Conservation (phyloP, 2,329 filamentous ascomycete species). For the Botryotinia calthae region DNA sequence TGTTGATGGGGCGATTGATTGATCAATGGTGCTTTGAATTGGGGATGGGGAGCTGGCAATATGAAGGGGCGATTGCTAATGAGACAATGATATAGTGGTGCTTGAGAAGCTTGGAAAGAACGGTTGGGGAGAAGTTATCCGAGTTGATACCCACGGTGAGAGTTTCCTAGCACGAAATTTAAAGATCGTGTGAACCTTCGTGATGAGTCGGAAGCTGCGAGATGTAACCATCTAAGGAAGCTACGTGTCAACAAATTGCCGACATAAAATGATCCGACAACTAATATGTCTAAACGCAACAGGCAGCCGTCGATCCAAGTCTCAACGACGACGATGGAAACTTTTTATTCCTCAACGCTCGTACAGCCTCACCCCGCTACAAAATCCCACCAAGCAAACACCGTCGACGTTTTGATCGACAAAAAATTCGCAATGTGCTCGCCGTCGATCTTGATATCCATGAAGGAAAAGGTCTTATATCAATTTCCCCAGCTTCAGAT, state of each 20-base stretch:
- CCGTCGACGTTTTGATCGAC: conserved; percentile 40
- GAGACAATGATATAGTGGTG: conserved; percentile 44
- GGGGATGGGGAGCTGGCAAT: background rate
- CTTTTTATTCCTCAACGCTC: conserved; percentile 44
- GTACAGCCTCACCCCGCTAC: conserved; percentile 42
- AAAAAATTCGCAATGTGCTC: conserved; percentile 30
- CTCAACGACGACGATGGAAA: conserved; percentile 41
- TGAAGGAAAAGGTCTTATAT: conserved; percentile 50
- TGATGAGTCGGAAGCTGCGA: background rate
- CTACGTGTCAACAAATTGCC: no score
- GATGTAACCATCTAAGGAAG: background rate
- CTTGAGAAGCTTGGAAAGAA: conserved; percentile 40
- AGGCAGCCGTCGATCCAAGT: conserved; percentile 36
- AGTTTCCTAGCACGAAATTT: background rate
- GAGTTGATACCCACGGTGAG: conserved; percentile 28
- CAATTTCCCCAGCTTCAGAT: conserved; percentile 27
- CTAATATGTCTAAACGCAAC: background rate
- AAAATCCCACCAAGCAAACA: conserved; percentile 42
- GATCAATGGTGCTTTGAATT: no score
- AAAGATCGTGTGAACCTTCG: no score
- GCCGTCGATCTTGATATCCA: conserved; percentile 40
- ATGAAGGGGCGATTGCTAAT: background rate
- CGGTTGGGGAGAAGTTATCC: conserved; percentile 29
- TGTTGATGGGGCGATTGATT: no score
- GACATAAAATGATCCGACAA: background rate